Conservation (phyloP, 192 early-diverging fungal genomes). For the Backusella macrospora region DNA sequence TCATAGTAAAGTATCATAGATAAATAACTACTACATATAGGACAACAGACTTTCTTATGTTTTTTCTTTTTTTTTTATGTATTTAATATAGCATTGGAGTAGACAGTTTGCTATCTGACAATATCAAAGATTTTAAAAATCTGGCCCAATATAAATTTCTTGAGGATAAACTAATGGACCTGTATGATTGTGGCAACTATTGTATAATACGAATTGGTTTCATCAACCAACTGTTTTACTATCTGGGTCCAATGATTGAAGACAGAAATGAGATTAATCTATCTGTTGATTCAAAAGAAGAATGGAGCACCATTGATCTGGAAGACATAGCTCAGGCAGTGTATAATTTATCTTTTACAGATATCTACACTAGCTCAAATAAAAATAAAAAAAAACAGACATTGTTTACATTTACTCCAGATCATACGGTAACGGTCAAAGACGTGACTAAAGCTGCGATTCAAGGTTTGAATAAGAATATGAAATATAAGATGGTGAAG, state of each 20-base stretch:
- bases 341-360: background rate
- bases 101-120: background rate
- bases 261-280: background rate
- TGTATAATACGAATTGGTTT: conserved; percentile 12
- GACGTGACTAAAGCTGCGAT: background rate
- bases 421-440: background rate
- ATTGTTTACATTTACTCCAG: conserved; percentile 8
- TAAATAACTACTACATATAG: background rate
- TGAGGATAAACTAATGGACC: background rate
- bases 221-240: conserved; percentile 17
- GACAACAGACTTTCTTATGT: background rate
- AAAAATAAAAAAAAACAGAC: background rate
- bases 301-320: background rate
- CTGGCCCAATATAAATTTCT: background rate
- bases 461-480: conserved; percentile 4
- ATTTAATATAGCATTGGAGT: conserved; percentile 16
- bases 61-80: background rate
- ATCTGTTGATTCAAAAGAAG: background rate
- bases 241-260: conserved; percentile 23
- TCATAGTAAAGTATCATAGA: conserved; percentile 16
- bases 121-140: background rate
- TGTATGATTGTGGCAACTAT: background rate
- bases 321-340: background rate
- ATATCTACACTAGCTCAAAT: background rate
- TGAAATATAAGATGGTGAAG: background rate